These are phyloP conservation scores for Fonsecaea nubica DNA, from an alignment of 2,329 filamentous ascomycete genomes.

Conservation along the genomic window DNA sequence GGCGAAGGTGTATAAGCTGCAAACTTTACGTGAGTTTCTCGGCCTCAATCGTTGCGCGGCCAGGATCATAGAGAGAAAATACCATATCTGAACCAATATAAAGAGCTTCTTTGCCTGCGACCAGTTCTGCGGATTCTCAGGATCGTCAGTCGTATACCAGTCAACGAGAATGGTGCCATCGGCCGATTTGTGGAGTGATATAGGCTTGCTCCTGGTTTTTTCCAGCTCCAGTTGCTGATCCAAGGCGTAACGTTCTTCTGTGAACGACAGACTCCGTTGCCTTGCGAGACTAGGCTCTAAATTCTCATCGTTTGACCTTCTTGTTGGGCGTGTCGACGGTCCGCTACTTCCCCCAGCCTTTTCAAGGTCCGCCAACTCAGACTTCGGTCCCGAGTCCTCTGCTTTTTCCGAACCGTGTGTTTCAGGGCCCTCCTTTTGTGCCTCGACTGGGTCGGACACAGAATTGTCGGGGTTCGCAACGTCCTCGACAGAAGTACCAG, in stretches of 20 bases:
- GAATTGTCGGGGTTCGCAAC: not conserved
- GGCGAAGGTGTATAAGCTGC: conserved; percentile 35
- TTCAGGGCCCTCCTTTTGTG: not conserved
- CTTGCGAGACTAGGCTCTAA: conserved; percentile 3
- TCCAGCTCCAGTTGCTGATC: conserved; percentile 40
- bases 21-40: not conserved
- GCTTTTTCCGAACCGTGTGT: not conserved
- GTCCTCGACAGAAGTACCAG: not conserved
- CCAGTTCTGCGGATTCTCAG: conserved; percentile 42
- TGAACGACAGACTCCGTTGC: conserved; percentile 13
- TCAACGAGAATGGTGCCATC: conserved; percentile 41
- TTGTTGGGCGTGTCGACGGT: not conserved
- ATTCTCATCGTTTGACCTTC: not conserved
- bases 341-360: not conserved
- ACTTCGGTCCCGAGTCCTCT: not conserved
- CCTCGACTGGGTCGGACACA: not conserved
- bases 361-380: not conserved
- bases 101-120: conserved; percentile 34
- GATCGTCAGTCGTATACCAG: conserved; percentile 40
- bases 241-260: conserved; percentile 45
- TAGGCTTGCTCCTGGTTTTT: conserved; percentile 42
- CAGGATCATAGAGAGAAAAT: not conserved
- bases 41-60: not conserved
- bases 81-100: conserved; percentile 37
- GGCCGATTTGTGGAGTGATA: conserved; percentile 42